Evolutionary conservation across 306 rosid species (phyloP), one percentile per base, ranked within the genome.

Genomic region (Trichosanthes cucumerina): DNA sequence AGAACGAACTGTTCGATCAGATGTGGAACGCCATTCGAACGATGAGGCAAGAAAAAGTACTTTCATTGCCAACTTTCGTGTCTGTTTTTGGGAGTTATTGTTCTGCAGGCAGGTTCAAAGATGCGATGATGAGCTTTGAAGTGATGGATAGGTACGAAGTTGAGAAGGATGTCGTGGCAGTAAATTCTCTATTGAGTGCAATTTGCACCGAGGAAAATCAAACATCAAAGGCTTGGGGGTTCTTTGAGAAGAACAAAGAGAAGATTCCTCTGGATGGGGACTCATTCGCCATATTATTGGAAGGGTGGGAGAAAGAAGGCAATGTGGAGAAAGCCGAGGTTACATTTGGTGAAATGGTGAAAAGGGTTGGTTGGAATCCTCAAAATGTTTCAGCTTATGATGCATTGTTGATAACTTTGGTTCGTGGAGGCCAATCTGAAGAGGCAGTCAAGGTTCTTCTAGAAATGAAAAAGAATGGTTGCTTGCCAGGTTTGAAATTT

Each of bases 21-120:
- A 88, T 90, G 97, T 90, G 97, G 95, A 93, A 87, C 76, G 93
- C 93, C 4, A 70, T 92, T 39, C 74, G 93, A 31, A 83, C 95
- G 8, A 92, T 90, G 97, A 90, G 88, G 33, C 84, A 88, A 38
- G 90, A 92, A 21, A 24, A 58, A 2, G 49, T 76, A 7, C 86
- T 92, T 24, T 85, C 95, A 0, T 23, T 85, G 65, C 49, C 85
- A 24, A 85, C 93, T 0, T 92, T 92, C 65, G 90, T 82, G 18
- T 86, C 92, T 1, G 82, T 81, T 53, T 92, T 90, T 62, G 87
- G 81, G 72, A 92, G 89, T 26, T 92, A 92, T 77, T 90, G 90
- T 83, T 69, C 83, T 2, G 83, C 90, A 5, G 79, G 85, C 5
- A 81, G 89, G 72, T 83, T 88, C 71, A 76, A 68, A 47, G 93